Evolutionary conservation across 164 flowering plant genomes (phyloP), one percentile per base, ranked within the genome.

Genomic region (Macadamia integrifolia): DNA sequence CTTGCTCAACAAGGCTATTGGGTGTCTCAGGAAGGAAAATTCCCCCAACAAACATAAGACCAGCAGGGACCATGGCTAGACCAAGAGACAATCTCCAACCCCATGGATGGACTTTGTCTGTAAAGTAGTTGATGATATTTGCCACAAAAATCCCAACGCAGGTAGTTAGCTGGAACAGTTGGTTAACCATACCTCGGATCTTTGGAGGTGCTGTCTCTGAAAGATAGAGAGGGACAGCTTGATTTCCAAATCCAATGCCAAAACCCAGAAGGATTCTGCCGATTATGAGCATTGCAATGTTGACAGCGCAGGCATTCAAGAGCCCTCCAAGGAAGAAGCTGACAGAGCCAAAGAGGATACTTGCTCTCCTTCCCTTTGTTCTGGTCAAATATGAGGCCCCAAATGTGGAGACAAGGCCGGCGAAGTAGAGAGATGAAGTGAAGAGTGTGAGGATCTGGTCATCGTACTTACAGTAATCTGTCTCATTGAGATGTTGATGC

Each of bases 71-170:
- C 5, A 74, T 67, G 11, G 96, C 97, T 58, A 89, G 70, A 17
- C 93, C 98, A n/a, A 91, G 85, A 9, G 97, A 91, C 1, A 93
- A 59, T 74, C 97, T 78, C 98, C 98, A 93, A 49, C 98, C 98
- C 92, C 91, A 87, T 42, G 96, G 94, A 66, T 93, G 94, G 44
- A 93, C 76, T 53, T 82, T 70, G 2, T 83, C 86, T 3, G 89
- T 83, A 57, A 76, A 82, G 62, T 88, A 91, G 61, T 93, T 93
- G 40, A 93, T 80, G 13, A 91, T 61, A 73, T 82, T 86, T 3
- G 98, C 98, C 15, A 87, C 48, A 56, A 93, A 65, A 12, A 89
- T 87, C 9, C 97, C 96, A 6, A 82, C 14, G 69, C 96, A 86
- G 1, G 92, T 89, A 17, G 94, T 87, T 40, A 91, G 69, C 60